Percentiles rank a stretch among this genome's conserved stretches.
These are phyloP conservation scores for Euphorbia pulcherrima DNA, from an alignment of 345 rosid genomes.

Conservation along the genomic window DNA sequence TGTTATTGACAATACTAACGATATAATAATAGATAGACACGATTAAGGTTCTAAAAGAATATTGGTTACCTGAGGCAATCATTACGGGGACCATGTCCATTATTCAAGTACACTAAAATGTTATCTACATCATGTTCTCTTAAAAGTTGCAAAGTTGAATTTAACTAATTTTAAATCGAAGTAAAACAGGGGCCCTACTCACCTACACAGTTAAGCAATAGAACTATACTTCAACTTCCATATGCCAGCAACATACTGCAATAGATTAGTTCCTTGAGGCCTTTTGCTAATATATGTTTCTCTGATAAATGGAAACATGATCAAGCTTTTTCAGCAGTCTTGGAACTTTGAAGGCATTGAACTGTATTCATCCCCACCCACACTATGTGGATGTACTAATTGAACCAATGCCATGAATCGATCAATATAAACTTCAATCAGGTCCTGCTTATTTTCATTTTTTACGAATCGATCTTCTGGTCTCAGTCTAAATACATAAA, in stretches of 20 bases:
- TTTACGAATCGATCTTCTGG: neutral
- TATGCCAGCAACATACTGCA: neutral
- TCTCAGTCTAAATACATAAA: conserved; percentile 2
- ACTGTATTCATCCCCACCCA: too few species aligned
- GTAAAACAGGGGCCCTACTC: too few species aligned
- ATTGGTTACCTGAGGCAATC: conserved; percentile 5
- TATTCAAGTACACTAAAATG: neutral
- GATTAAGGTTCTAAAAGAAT: neutral
- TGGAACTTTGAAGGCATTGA: neutral
- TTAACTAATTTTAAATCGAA: too few species aligned
- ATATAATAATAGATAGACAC: neutral
- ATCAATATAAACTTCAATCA: neutral
- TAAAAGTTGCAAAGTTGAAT: too few species aligned
- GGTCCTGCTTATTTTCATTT: neutral
- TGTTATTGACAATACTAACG: neutral
- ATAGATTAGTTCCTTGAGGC: neutral
- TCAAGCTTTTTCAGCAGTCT: neutral
- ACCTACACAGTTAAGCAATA: too few species aligned
- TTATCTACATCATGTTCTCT: too few species aligned
- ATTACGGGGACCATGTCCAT: conserved; percentile 11
- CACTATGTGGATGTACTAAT: too few species aligned
- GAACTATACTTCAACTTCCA: too few species aligned
- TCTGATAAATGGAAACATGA: neutral
- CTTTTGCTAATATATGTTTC: neutral
- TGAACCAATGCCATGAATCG: too few species aligned